Evolutionary conservation across 139 green algal genomes (phyloP).

Genomic region (Tetradesmus obliquus): DNA sequence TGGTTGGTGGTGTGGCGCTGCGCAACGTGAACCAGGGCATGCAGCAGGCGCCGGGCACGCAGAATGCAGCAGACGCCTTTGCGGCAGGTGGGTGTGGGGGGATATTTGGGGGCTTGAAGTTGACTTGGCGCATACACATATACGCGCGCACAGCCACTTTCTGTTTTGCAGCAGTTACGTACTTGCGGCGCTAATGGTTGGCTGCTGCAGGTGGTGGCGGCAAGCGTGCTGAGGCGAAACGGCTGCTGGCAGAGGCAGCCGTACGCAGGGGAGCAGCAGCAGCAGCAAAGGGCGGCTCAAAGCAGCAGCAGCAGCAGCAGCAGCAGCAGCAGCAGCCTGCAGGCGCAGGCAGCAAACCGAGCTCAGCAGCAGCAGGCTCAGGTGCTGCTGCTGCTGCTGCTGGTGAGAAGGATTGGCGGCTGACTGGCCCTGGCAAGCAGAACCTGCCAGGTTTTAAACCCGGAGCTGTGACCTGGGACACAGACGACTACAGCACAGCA

Average conservation of each 20-base stretch:
- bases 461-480: conserved; percentile 91
- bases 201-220: conserved; percentile 65
- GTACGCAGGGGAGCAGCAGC: conserved; percentile 3
- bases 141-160: too few relatives aligned
- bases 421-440: conserved; percentile 60
- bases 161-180: too few relatives aligned
- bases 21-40: conserved; percentile 79
- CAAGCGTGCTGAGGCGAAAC: conserved; percentile 65
- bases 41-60: conserved; percentile 69
- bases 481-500: conserved; percentile 67
- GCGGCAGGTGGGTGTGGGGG: neutral
- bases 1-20: neutral
- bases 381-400: neutral
- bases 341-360: neutral
- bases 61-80: conserved; percentile 26
- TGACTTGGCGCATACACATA: too few relatives aligned
- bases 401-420: conserved; percentile 64
- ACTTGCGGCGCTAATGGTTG: conserved; percentile 47
- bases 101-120: neutral
- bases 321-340: conserved; percentile 1
- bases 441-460: conserved; percentile 80
- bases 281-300: neutral
- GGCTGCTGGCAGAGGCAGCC: conserved; percentile 76
- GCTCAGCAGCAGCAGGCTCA: neutral
- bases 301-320: conserved; percentile 37